These are phyloP conservation scores for Ophiosphaerella korrae DNA, from an alignment of 2,329 filamentous ascomycete genomes.

Conservation along the genomic window DNA sequence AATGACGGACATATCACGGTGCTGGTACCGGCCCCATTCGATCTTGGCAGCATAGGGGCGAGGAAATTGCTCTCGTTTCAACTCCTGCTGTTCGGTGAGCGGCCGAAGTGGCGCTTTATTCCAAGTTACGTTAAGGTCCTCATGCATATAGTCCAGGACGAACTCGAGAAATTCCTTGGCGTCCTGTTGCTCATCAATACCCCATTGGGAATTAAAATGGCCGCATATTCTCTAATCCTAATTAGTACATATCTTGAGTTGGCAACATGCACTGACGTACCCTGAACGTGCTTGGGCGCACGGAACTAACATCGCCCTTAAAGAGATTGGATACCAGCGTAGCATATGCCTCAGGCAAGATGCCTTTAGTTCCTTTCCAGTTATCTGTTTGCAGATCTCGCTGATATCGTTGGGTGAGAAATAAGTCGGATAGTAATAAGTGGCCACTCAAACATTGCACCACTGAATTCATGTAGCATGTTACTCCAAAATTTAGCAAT, in stretches of 20 bases:
- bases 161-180: constrained; percentile 89
- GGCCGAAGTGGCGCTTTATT: constrained; percentile 62
- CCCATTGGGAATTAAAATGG: constrained; percentile 69
- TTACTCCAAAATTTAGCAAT: constrained; percentile 78
- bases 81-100: constrained; percentile 65
- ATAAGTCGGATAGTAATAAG: constrained; percentile 65
- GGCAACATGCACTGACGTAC: constrained; percentile 25
- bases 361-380: constrained; percentile 69
- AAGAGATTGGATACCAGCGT: constrained; percentile 66
- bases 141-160: constrained; percentile 77
- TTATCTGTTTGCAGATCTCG: constrained; percentile 62
- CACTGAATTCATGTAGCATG: constrained; percentile 92
- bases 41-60: constrained; percentile 69
- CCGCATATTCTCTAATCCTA: constrained; percentile 61
- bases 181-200: constrained; percentile 81
- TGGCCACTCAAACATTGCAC: constrained; percentile 84
- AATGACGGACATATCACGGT: constrained; percentile 75
- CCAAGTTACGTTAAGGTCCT: constrained; percentile 79
- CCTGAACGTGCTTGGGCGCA: constrained; percentile 55
- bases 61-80: constrained; percentile 64
- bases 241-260: constrained; percentile 19
- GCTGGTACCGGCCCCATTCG: constrained; percentile 75
- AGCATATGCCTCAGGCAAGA: constrained; percentile 66
- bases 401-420: constrained; percentile 65
- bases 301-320: constrained; percentile 60